Evolutionary conservation across 139 green algal species (phyloP).

Genomic region (Chlamydomonas sp.): DNA sequence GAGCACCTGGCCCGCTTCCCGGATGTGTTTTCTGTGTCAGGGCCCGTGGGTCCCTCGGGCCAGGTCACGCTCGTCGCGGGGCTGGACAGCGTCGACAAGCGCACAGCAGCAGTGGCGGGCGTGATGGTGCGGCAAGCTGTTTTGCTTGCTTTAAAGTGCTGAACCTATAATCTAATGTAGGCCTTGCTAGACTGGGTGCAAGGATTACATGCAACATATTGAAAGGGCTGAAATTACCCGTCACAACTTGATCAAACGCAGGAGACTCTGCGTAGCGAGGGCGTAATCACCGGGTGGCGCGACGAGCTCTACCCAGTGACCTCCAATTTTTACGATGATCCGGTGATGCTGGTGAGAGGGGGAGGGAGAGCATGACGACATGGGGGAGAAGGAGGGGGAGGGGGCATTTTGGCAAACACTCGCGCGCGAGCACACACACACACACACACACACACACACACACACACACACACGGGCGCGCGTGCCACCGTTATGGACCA

Average conservation of each 20-base stretch:
- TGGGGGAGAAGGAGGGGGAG: neutral
- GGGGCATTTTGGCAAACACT: neutral
- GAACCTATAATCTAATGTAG: neutral
- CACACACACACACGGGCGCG: no score
- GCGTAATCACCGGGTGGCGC: constrained; percentile 77
- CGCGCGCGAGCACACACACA: no score
- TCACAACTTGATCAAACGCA: neutral
- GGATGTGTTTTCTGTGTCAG: constrained; percentile 30
- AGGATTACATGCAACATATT: neutral
- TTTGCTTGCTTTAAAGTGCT: neutral
- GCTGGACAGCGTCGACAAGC: constrained; percentile 31
- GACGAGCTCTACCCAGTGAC: constrained; percentile 88
- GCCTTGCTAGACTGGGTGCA: neutral
- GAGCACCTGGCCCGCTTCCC: constrained; percentile 34
- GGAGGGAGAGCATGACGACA: neutral
- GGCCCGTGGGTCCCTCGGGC: neutral
- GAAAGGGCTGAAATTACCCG: neutral
- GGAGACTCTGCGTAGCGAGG: constrained; percentile 26
- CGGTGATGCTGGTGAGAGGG: constrained; percentile 48
- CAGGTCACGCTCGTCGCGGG: constrained; percentile 11
- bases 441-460: no score
- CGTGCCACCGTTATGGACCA: no score
- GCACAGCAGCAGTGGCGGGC: constrained; percentile 40
- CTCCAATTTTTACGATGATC: constrained; percentile 47
- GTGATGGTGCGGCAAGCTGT: neutral